Base-by-base conservation (phyloP, 1,284 basidiomycete genomes). In the Cryptococcus maquisensis region DNA sequence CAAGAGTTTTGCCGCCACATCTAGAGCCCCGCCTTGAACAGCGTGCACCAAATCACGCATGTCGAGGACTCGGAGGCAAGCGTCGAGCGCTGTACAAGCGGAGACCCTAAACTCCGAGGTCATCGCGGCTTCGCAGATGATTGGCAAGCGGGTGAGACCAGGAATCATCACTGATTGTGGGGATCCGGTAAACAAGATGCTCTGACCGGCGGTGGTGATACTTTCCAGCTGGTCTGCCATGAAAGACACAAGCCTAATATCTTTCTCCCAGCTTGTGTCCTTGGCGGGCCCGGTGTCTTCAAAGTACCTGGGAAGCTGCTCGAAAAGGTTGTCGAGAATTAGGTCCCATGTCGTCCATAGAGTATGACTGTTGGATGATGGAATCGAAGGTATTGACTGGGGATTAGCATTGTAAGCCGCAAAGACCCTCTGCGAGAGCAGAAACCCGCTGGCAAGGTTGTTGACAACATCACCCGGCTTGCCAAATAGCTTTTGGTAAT, bases 301-400 rank as follows among this genome's bases (percentile, higher is more conserved):
- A 49, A 67, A 64, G 52, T 60, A 66, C 20, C 55, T 42, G 2
- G 69, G 69, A 3, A 69, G 52, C 49, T 71, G 69, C 50, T 68
- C 66, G 55, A 71, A 71, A 20, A 71, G 52, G 48, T 66, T 68
- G 50, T 71, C 69, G 32, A 71, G 59, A 44, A 69, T 68, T 13
- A 71, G 55, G 39, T 71, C 69, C 69, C 69, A 71, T 7, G 62
- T 64, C 9, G 59, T 64, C 69, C 69, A 71, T 4, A 71, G 48
- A 0, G 58, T 26, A 49, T 71, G 69, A 0, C 59, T 64, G 20
- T n/a, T 21, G 1, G 63, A 55, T 8, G 55, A 51, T 3, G 66
- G 66, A 13, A 71, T 68, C 8, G 51, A 6, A 3, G 69, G 69
- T 26, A 67, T 64, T 21, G 63, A 66, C 43, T 68, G 64, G 5